These are phyloP conservation scores for Moesziomyces sp. DNA, from an alignment of 1,284 basidiomycete species.

Conservation along the genomic window DNA sequence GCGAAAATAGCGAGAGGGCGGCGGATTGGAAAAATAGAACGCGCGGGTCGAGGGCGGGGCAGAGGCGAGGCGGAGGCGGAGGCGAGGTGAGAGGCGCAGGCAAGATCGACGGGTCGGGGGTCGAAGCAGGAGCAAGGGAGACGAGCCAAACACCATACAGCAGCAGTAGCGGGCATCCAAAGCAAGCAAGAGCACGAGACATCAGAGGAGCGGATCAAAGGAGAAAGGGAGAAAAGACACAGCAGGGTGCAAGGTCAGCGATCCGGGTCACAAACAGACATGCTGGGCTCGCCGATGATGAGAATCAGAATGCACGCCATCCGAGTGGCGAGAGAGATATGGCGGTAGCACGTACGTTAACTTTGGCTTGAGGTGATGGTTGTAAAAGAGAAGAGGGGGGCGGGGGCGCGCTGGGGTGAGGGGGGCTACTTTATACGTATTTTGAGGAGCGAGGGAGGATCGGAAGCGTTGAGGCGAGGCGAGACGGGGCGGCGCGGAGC, in stretches of 20 bases:
- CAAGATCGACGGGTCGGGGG: conserved; percentile 4
- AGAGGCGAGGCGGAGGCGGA: conserved; percentile 8
- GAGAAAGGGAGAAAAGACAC: conserved; percentile 5
- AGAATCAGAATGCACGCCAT: conserved; percentile 3
- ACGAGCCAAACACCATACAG: background rate
- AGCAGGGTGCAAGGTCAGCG: background rate
- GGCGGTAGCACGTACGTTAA: conserved; percentile 38
- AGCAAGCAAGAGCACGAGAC: conserved; percentile 5
- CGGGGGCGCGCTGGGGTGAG: conserved; percentile 6
- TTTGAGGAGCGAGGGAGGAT: conserved; percentile 12
- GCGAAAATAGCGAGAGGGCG: conserved; percentile 9
- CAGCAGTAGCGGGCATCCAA: background rate
- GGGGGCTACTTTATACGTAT: conserved; percentile 37
- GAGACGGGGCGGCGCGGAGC: background rate
- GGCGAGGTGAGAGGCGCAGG: conserved; percentile 8
- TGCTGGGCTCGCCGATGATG: no score
- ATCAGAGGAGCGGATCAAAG: conserved; percentile 3
- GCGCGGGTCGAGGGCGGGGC: conserved; percentile 28
- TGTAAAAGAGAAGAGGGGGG: conserved; percentile 35
- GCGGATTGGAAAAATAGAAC: conserved; percentile 26
- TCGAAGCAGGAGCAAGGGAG: conserved; percentile 11
- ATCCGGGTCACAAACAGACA: background rate
- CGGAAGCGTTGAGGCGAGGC: conserved; percentile 4
- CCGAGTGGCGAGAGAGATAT: conserved; percentile 1
- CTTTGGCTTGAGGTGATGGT: conserved; percentile 39